Conservation (phyloP, 179 eudicot species). For the Spinacia oleracea region DNA sequence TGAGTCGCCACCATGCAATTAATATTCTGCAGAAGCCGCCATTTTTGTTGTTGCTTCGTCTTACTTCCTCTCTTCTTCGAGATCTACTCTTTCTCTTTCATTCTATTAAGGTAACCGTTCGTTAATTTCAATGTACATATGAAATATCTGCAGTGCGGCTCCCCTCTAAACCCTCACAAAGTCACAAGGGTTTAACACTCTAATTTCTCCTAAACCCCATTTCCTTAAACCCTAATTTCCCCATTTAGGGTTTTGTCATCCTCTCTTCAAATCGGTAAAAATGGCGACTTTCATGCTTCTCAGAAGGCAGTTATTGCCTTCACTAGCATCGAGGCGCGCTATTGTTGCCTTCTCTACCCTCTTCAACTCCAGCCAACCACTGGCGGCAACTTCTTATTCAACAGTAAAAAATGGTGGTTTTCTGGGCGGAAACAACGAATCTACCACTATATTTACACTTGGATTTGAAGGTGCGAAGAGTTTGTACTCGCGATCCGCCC, state of each 20-base stretch:
- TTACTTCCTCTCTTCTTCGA: too few relatives aligned
- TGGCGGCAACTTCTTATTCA: background rate
- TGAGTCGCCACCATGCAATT: too few relatives aligned
- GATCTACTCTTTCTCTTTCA: too few relatives aligned
- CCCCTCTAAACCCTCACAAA: too few relatives aligned
- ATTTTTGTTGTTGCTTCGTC: too few relatives aligned
- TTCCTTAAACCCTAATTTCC: conserved; percentile 14
- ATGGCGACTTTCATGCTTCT: conserved; percentile 35
- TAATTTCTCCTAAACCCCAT: background rate
- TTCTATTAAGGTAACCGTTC: too few relatives aligned
- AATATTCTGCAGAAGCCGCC: too few relatives aligned
- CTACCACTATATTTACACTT: background rate
- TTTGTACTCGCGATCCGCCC: conserved; percentile 19
- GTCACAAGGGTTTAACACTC: too few relatives aligned
- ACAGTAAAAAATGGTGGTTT: background rate
- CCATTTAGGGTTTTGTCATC: background rate
- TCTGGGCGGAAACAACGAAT: background rate
- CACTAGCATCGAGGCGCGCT: conserved; percentile 19
- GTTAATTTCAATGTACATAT: too few relatives aligned
- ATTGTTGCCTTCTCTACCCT: conserved; percentile 24
- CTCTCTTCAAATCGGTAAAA: background rate
- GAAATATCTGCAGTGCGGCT: too few relatives aligned
- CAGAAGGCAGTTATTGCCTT: conserved; percentile 24
- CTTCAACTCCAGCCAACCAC: conserved; percentile 6
- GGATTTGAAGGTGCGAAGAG: conserved; percentile 4